Evolutionary conservation across 495 filamentous ascomycete genomes (phyloP).

Genomic region (Staphylotrichum tortipilum): DNA sequence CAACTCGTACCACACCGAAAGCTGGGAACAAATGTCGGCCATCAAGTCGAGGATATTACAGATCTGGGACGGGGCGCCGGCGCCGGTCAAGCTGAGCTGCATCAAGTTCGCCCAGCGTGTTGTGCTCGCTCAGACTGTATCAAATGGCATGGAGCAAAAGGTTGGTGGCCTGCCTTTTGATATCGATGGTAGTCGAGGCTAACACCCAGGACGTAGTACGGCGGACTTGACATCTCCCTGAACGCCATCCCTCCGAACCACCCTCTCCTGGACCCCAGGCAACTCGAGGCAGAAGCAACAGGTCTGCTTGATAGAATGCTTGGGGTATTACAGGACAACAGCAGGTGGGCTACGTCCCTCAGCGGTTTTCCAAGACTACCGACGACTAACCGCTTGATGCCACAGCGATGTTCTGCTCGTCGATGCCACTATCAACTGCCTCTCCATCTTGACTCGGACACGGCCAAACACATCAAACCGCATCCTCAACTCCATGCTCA

Average conservation of each 20-base stretch:
- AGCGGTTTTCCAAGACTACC: not conserved
- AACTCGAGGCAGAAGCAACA: constrained; percentile 82
- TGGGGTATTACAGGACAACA: constrained; percentile 76
- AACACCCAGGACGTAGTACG: constrained; percentile 45
- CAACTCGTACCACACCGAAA: constrained; percentile 65
- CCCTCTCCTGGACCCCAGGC: constrained; percentile 61
- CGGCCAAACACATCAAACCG: constrained; percentile 74
- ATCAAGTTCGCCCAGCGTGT: constrained; percentile 95
- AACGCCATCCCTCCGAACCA: constrained; percentile 78
- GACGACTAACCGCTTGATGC: constrained; percentile 5
- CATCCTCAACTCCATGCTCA: constrained; percentile 75
- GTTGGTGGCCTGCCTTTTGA: constrained; percentile 39
- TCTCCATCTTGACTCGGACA: constrained; percentile 69
- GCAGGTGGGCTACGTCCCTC: constrained; percentile 47
- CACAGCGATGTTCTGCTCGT: constrained; percentile 78
- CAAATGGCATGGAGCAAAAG: constrained; percentile 72
- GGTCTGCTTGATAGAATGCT: constrained; percentile 85
- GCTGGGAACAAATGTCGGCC: constrained; percentile 78
- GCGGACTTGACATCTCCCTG: constrained; percentile 80
- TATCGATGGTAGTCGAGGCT: not conserved
- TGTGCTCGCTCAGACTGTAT: constrained; percentile 82
- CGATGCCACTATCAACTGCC: constrained; percentile 82
- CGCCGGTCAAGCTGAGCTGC: constrained; percentile 79
- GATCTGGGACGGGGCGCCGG: constrained; percentile 74
- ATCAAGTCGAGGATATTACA: constrained; percentile 84